Base-by-base conservation (phyloP, 768 basidiomycete genomes). In the Leccinum rimulosum region DNA sequence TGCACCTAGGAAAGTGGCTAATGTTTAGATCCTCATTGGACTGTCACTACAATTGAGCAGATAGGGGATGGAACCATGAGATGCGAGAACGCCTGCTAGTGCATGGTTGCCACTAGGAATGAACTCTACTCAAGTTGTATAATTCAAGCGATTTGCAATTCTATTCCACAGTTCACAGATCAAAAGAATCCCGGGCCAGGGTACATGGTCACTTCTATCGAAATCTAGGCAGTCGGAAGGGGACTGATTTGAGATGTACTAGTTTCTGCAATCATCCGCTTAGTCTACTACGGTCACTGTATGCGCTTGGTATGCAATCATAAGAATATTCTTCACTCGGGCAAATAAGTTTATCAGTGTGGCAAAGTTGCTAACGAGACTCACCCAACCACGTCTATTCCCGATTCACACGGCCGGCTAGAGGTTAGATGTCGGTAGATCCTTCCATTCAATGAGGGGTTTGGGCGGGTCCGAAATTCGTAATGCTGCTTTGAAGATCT, bases 401-500 rank as follows among this genome's bases (percentile, higher is more conserved):
- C 38, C n/a, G 19, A 17, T 45, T 1, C 19, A 27, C 47, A 25
- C 17, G 31, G 10, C 40, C n/a, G 9, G 30, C 79, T 73, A 88
- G 49, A 84, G 79, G 61, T 79, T 86, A 2, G 87, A 70, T 6
- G 74, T 70, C 19, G 88, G 88, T 55, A 90, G 75, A 74, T 92
- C 91, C 35, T 82, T 83, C 89, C 89, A 92, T 53, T 84, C 74
- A 1, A 86, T 86, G 63, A 93, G 75, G 3, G 92, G 86, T 40
- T 78, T 79, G n/a, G 89, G 82, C 61, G 80, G 80, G 28, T 79
- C 77, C 4, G 88, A 82, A 17, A 79, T 72, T 45, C 71, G 68
- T 53, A 95, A 73, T 9, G 77, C 71, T 30, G 80, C 78, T 72
- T 84, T 92, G 79, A 94, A 94, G 28, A 72, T 74, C 59, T 82